Evolutionary conservation across 106 monocot species (phyloP), one percentile per base, ranked within the genome.

Genomic region (Platanthera zijinensis): DNA sequence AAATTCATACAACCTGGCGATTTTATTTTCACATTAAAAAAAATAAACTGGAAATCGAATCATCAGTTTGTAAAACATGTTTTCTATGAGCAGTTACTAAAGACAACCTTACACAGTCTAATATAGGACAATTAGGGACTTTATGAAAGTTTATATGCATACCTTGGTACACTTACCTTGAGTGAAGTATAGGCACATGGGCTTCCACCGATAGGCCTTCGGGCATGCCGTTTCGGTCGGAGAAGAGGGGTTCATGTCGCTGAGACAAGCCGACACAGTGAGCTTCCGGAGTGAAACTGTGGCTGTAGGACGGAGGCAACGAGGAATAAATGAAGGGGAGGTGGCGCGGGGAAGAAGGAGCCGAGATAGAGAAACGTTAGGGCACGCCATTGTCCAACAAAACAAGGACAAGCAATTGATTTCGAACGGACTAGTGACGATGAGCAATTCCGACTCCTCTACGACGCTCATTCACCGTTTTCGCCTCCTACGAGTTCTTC

Each of bases 111-210:
- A 66, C 32, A 66, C 28, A 30, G 5, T 7, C 22, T 66, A 66
- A 25, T 30, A 30, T 25, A 66, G 11, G 32, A 66, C 25, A 63
- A 6, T 63, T 21, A 63, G 13, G 13, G 8, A 53, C 6, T 53
- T 10, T 53, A 14, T 62, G 32, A n/a, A 1, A 19, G 46, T 72
- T 50, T 10, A 51, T 4, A 51, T 51, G 49, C 72, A 22, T 80
- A 80, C 80, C 74, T 74, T 63, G 67, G 64, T 80, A 52, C 80
- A 80, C 45, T 80, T 80, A 22, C 80, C 80, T 54, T 80, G 80
- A 48, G 80, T 80, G 73, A 49, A 80, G 18, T 80, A 80, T 50
- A 80, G 80, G 18, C 80, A 80, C 80, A 80, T 80, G 64, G 80
- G 80, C 74, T 53, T 80, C 80, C 80, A 80, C 64, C 80, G 15